Conservation (phyloP, 805 yeast species). For the Saccharomyces paradoxus region DNA sequence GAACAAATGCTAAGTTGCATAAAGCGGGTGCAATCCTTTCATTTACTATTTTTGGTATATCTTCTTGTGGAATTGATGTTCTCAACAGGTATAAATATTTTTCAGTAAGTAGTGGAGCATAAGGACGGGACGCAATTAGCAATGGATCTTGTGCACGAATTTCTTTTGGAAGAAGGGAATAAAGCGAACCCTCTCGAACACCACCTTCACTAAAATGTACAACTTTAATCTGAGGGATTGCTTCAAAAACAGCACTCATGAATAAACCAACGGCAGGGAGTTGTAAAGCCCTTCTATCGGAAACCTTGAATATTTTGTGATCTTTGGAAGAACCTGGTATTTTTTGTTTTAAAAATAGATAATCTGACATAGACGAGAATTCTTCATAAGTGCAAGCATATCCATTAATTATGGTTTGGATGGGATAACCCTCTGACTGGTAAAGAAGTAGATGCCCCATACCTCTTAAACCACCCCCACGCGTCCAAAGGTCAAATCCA, state of each 20-base stretch:
- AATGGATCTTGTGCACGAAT: constrained; percentile 62
- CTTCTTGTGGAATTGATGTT: constrained; percentile 48
- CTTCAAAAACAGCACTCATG: constrained; percentile 53
- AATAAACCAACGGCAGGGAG: constrained; percentile 62
- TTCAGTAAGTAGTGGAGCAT: constrained; percentile 57
- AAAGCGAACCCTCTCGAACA: constrained; percentile 67
- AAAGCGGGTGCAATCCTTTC: constrained; percentile 60
- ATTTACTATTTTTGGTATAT: constrained; percentile 50
- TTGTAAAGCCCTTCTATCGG: constrained; percentile 57
- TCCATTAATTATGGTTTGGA: constrained; percentile 64
- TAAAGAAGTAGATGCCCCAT: constrained; percentile 53
- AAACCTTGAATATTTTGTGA: constrained; percentile 48
- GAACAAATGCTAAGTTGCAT: constrained; percentile 68
- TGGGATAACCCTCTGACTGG: constrained; percentile 50
- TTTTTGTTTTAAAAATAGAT: constrained; percentile 40
- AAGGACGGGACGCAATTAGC: constrained; percentile 59
- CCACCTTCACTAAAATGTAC: constrained; percentile 72
- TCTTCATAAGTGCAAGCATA: constrained; percentile 50
- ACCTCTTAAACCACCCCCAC: constrained; percentile 72
- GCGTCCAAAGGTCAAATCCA: constrained; percentile 56
- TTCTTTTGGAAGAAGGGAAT: constrained; percentile 49
- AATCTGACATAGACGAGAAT: constrained; percentile 44
- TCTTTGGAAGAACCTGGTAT: constrained; percentile 36
- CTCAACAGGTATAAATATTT: constrained; percentile 46
- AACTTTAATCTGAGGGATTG: constrained; percentile 51